These are phyloP conservation scores for Heliamphora pulchella DNA, from an alignment of 179 eudicot genomes.

Conservation along the genomic window DNA sequence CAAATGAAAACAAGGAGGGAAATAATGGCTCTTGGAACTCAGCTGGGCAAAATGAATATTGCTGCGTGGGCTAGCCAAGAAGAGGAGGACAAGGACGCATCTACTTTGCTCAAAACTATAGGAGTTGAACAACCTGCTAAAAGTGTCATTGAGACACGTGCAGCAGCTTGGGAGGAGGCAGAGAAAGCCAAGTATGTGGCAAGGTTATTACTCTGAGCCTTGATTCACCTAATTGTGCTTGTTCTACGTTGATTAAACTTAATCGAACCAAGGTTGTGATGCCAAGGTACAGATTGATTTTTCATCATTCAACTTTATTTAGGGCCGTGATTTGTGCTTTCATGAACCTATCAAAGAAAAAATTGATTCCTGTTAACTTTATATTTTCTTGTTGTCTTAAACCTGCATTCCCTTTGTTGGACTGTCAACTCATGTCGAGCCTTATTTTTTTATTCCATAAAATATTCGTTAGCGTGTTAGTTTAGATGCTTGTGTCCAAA, in stretches of 20 bases:
- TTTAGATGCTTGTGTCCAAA: not conserved
- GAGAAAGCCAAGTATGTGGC: constrained; percentile 70
- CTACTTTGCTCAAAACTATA: constrained; percentile 31
- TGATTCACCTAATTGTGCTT: not conserved
- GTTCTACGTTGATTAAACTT: not conserved
- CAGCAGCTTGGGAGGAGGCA: constrained; percentile 83
- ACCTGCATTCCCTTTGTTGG: not conserved
- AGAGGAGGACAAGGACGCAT: constrained; percentile 40
- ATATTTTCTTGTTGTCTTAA: not conserved
- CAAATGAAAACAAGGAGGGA: constrained; percentile 66
- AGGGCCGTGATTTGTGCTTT: not conserved
- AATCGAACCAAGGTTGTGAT: not conserved
- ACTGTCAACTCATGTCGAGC: not conserved
- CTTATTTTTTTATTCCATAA: not conserved
- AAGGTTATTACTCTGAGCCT: constrained; percentile 32
- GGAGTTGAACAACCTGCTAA: constrained; percentile 31
- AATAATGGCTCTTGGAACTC: constrained; percentile 66
- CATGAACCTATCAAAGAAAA: not conserved
- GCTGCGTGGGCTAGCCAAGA: constrained; percentile 81
- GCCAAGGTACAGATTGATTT: not conserved
- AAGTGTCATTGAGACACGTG: constrained; percentile 50
- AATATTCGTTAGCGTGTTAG: not conserved
- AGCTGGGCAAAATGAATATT: constrained; percentile 66
- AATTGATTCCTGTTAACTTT: not conserved
- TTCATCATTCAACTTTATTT: not conserved